Base-by-base conservation (phyloP, 2,329 filamentous ascomycete species). In the Alternaria alternata region DNA sequence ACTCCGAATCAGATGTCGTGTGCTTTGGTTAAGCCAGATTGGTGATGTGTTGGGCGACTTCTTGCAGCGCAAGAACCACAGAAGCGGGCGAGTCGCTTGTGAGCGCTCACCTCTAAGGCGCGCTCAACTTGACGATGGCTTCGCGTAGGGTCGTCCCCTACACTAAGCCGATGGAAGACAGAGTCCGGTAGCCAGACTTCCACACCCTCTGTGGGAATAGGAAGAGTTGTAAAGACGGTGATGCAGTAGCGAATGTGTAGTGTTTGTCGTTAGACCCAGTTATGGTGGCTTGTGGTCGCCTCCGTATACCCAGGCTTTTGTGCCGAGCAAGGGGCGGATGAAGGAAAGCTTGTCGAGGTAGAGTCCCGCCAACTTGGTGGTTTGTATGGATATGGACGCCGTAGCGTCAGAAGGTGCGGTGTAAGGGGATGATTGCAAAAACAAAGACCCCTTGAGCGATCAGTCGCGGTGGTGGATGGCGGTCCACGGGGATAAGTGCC, bases 331-430 rank as follows among this genome's bases (percentile, higher is more conserved):
- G 88, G 93, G 94, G 86, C 90, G 90, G 79, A 90, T 85, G 83
- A 90, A 90, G 81, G 89, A 90, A 81, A 91, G 87, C 83, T 87
- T 83, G 81, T 86, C 81, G 82, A 86, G 85, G 82, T 86, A 87
- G 88, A 89, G 84, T 86, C 91, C 91, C 92, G 92, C 93, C 93
- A 96, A 96, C 88, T 96, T 96, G 93, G 88, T 91, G 88, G 87
- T 88, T 81, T 86, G 78, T 72, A 65, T 54, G 42, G 54, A 61
- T 53, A 65, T 66, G 70, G 78, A 79, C 79, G 80, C 77, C 72
- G 67, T 71, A 67, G 75, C 79, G 80, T 71, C 78, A 69, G 68
- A 55, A 54, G 59, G 64, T 52, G 64, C 46, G 34, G 43, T 62
- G 53, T 51, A 59, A 46, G 61, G 60, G 65, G 52, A 59, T 53